phyloP scores from a whole-genome alignment of 1,139 yeast genomes.

The Pneumocystis murina region DNA sequence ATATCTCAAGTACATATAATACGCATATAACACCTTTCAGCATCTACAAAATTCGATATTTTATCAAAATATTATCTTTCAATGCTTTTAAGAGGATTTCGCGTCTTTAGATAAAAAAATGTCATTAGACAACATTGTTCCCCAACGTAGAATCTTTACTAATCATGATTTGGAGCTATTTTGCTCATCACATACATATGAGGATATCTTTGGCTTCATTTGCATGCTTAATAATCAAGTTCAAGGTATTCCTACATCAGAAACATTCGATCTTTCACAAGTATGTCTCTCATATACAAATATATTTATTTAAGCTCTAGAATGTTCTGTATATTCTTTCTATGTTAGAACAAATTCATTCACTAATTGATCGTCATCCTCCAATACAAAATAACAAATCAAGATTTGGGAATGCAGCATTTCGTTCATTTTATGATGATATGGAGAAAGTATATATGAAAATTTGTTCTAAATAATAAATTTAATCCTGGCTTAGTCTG shows the following conservation, averaged over 20 bases:
- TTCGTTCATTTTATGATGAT: constrained; percentile 71
- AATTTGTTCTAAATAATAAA: neutral
- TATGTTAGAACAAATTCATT: constrained; percentile 34
- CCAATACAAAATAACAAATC: constrained; percentile 57
- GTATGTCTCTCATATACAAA: neutral
- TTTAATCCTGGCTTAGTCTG: constrained; percentile 3
- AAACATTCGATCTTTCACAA: neutral
- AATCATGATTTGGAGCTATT: constrained; percentile 41
- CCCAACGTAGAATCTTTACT: constrained; percentile 18
- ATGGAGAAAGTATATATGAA: constrained; percentile 20
- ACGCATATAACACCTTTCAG: no score
- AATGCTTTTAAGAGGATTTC: neutral
- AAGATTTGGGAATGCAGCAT: constrained; percentile 84
- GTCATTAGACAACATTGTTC: neutral
- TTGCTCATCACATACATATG: constrained; percentile 30
- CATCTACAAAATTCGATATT: constrained; percentile 20
- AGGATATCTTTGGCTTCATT: neutral
- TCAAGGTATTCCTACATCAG: neutral
- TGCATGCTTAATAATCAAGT: neutral
- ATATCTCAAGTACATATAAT: no score
- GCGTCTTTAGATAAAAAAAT: neutral
- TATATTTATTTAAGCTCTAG: neutral
- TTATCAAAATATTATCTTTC: neutral
- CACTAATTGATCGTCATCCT: constrained; percentile 43
- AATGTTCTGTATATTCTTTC: neutral